Base-by-base conservation (phyloP, 805 yeast genomes). In the Saccharomycopsis fodiens region DNA sequence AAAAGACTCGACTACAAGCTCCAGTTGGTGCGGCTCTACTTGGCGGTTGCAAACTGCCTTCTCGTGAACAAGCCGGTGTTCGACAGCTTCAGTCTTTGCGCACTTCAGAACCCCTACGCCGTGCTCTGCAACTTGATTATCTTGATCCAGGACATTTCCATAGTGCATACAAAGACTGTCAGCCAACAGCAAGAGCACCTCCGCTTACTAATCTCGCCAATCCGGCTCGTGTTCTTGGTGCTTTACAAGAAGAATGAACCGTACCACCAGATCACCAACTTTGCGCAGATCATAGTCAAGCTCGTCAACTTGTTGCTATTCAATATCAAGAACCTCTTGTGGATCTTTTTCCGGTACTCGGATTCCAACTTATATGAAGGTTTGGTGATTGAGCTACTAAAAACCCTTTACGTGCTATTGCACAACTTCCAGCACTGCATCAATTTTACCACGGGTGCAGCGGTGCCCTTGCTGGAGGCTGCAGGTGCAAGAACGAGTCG, bases 271-370 rank as follows among this genome's bases (percentile, higher is more conserved):
- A 21, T 20, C 16, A 22, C 15, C 12, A 20, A 32, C 31, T 45
- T 45, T 19, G 35, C 6, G 13, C 16, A 17, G 13, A 17, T 45
- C 3, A 10, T 45, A 4, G 17, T 45, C 16, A 15, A 25, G 20
- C 19, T 41, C 8, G 17, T 25, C 16, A 45, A 45, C 30, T 6
- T 45, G 5, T 13, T 22, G 16, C n/a, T 45, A 7, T 21, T 15
- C 17, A 45, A 27, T 20, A 31, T 29, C 34, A 45, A 30, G 37
- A 45, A 45, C 30, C 34, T 45, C n/a, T 16, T 45, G 12, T 45
- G 48, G 48, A 10, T 51, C 20, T 45, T 31, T 36, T 41, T 45
- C 22, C 41, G 36, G n/a, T n/a, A 19, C 15, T 17, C 7, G 5
- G 36, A 43, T 17, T 12, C 38, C 13, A 20, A n/a, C 13, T 31